A percentile compares a stretch with the other conserved stretches of the same genome.
Evolutionary conservation across 805 yeast genomes (phyloP).

Genomic region (Candida silvicultrix): DNA sequence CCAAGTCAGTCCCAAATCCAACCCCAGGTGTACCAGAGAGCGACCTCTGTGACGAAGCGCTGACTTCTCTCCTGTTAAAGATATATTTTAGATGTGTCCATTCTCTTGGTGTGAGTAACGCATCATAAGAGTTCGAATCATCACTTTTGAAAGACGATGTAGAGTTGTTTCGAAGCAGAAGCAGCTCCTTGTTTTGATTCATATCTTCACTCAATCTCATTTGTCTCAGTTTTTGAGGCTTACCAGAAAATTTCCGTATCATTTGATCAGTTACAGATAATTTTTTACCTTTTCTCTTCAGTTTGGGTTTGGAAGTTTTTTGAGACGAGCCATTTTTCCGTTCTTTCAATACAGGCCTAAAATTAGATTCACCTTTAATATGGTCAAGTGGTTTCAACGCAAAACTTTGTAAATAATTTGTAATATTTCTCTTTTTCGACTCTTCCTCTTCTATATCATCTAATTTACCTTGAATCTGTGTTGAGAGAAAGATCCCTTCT

Average conservation of each 20-base stretch:
- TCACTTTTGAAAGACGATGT: not conserved
- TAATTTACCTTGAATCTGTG: slow-evolving; percentile 18
- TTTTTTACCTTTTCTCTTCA: not conserved
- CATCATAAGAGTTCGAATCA: not conserved
- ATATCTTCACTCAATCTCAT: not conserved
- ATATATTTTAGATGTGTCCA: not conserved
- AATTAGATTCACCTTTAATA: not conserved
- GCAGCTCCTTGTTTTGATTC: too few species aligned
- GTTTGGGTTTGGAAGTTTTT: not conserved
- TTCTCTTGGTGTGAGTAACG: not conserved
- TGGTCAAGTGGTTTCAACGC: not conserved
- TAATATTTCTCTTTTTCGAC: not conserved
- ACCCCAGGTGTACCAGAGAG: not conserved
- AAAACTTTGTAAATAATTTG: slow-evolving; percentile 1
- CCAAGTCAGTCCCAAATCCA: too few species aligned
- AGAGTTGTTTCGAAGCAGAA: too few species aligned
- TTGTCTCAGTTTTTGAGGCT: slow-evolving; percentile 5
- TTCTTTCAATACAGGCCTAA: not conserved
- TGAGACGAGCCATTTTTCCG: not conserved
- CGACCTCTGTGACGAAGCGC: not conserved
- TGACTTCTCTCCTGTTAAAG: not conserved
- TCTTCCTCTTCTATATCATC: slow-evolving; percentile 16
- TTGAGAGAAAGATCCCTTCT: slow-evolving; percentile 12
- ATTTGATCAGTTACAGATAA: slow-evolving; percentile 2
- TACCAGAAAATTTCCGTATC: slow-evolving; percentile 11